Evolutionary conservation across 495 filamentous ascomycete genomes (phyloP).

Genomic region (Chaetomium fimeti): DNA sequence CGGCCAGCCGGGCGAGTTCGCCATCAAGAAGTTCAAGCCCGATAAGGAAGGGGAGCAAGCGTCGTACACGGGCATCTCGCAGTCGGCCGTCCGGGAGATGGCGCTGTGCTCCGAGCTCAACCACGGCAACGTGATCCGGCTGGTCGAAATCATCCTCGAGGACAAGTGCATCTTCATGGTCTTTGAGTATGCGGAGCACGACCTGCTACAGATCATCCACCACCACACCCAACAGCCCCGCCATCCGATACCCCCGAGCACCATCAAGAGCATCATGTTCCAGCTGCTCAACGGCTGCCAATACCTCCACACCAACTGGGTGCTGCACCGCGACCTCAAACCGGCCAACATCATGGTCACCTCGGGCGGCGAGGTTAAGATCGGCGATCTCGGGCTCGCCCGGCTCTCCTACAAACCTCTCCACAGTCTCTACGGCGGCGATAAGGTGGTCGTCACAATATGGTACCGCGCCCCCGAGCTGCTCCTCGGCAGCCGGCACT

Average conservation of each 20-base stretch:
- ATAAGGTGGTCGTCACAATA: conserved; percentile 98
- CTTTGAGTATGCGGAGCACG: conserved; percentile 97
- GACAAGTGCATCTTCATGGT: conserved; percentile 99
- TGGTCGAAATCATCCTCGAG: conserved; percentile 95
- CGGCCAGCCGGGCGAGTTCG: conserved; percentile 72
- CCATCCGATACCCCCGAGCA: conserved; percentile 80
- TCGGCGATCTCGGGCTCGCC: conserved; percentile 89
- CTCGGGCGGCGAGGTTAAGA: conserved; percentile 80
- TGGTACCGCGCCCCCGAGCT: conserved; percentile 98
- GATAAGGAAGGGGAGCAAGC: conserved; percentile 96
- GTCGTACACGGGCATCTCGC: conserved; percentile 95
- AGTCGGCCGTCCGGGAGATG: conserved; percentile 98
- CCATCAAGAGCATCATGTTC: conserved; percentile 88
- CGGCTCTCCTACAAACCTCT: conserved; percentile 92
- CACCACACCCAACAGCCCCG: conserved; percentile 89
- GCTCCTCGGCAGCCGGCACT: conserved; percentile 85
- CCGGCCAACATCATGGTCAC: conserved; percentile 99
- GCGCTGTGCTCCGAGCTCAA: conserved; percentile 91
- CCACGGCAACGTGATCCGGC: conserved; percentile 84
- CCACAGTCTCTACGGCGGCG: conserved; percentile 84
- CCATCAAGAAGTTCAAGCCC: conserved; percentile 99
- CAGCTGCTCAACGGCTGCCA: conserved; percentile 91
- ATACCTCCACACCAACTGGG: conserved; percentile 96
- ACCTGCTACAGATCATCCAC: conserved; percentile 96
- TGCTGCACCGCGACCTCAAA: conserved; percentile 93